Conservation (phyloP, 2,329 filamentous ascomycete genomes). For the Diaporthe destruens region DNA sequence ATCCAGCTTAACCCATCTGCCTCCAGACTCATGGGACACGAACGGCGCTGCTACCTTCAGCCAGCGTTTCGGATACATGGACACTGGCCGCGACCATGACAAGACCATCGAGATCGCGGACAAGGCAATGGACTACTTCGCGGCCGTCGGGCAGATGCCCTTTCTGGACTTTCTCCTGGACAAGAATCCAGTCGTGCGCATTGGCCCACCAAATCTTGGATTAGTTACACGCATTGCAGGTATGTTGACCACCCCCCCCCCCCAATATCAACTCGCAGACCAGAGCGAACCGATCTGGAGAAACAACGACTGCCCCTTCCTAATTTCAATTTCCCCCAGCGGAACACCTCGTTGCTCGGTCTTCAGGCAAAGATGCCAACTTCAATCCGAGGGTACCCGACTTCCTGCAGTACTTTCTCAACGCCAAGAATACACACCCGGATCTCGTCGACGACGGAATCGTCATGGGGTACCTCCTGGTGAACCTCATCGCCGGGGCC, state of each 20-base stretch:
- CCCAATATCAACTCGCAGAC: background rate
- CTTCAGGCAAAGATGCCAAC: background rate
- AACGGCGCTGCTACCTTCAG: slow-evolving; percentile 2
- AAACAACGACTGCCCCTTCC: background rate
- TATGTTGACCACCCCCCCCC: slow-evolving; percentile 6
- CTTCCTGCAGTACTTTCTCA: slow-evolving; percentile 53
- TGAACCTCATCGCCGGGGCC: background rate
- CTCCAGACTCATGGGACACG: background rate
- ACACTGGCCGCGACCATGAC: slow-evolving; percentile 53
- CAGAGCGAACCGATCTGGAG: too few species aligned
- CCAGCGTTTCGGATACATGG: slow-evolving; percentile 54
- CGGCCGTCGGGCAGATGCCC: slow-evolving; percentile 47
- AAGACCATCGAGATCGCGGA: slow-evolving; percentile 49
- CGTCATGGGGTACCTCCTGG: background rate
- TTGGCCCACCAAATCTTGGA: slow-evolving; percentile 44
- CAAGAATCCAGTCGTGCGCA: slow-evolving; percentile 48
- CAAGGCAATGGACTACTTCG: slow-evolving; percentile 51
- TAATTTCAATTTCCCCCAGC: slow-evolving; percentile 15
- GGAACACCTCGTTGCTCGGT: slow-evolving; percentile 32
- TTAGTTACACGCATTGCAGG: slow-evolving; percentile 41
- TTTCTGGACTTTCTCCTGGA: slow-evolving; percentile 47
- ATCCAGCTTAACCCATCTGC: background rate
- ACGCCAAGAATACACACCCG: slow-evolving; percentile 51
- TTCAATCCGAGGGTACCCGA: slow-evolving; percentile 42
- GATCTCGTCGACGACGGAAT: slow-evolving; percentile 41